Base-by-base conservation (phyloP, 768 basidiomycete species). In the Butyriboletus loyo region DNA sequence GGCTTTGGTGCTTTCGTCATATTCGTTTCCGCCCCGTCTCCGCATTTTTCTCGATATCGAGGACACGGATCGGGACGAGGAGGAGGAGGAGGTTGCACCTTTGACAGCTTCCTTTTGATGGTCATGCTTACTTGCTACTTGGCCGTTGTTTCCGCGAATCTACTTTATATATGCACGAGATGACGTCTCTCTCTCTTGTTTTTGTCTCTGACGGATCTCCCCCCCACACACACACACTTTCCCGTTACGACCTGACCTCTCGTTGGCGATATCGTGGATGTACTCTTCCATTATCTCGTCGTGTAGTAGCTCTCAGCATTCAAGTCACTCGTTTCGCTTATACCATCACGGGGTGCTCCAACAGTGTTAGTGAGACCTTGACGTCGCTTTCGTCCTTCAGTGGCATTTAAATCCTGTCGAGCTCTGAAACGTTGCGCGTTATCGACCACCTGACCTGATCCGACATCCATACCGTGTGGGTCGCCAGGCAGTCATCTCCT, bases 41-140 rank as follows among this genome's bases (percentile, higher is more conserved):
- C 51, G 61, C 32, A 39, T 63, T 30, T 49, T 60, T 43, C 42
- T 63, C 11, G 62, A 63, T 11, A 41, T 63, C 14, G 56, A 55
- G 5, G 60, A 50, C 3, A 17, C 1, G 15, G 46, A 31, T 8
- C 6, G 2, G n/a, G 46, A 31, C 5, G 48, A 44, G 10, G 50
- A 22, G 28, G 49, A 27, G 24, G 36, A 44, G 4, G 47, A 22
- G 19, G 6, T 15, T 35, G 30, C n/a, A n/a, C n/a, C n/a, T n/a
- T n/a, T 28, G 17, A 27, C 21, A 15, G 30, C 22, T 40, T 10
- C 31, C 13, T 17, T 34, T 36, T 48, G 28, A n/a, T n/a, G n/a
- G n/a, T n/a, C n/a, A n/a, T n/a, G n/a, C n/a, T n/a, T n/a, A n/a
- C n/a, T n/a, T n/a, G n/a, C n/a, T n/a, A n/a, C n/a, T n/a, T n/a